Evolutionary conservation across 2,329 filamentous ascomycete genomes (phyloP), one percentile per base, ranked within the genome.

Genomic region (Claviceps digitariae): DNA sequence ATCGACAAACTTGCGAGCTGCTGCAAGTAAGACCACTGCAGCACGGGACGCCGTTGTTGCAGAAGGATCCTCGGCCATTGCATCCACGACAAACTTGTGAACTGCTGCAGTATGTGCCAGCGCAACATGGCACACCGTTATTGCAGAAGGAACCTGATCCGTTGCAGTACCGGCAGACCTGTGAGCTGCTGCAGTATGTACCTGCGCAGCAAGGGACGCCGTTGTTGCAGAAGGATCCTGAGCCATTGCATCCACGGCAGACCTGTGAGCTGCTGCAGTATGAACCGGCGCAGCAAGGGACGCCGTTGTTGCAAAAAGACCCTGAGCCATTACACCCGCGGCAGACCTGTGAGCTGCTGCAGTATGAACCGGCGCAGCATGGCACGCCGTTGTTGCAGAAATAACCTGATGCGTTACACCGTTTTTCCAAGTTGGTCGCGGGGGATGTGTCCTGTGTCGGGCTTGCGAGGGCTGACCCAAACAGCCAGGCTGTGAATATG

Each of bases 341-440:
- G 10, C 53, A 55, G 17, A 55, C 13, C 20, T 21, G 27, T 20
- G 38, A 46, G 44, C 31, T 53, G 45, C 50, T 55, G 54, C 56
- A 57, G 36, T 31, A 57, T 10, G 45, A 23, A 21, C 31, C 31
- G 25, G 2, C 36, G 54, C 56, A 57, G 46, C 54, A 57, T 2
- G 56, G 56, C 3, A 55, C 47, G 34, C 54, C 56, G n/a, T 50
- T 51, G 43, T 52, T 54, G 56, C 54, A 55, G 23, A 57, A 56
- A 12, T 48, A 44, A 10, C 57, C 53, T 51, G 45, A 43, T 2
- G 40, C 41, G 15, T 45, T 50, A 41, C 54, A 55, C 31, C 54
- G 54, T 34, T 53, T 55, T 10, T 51, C 34, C 25, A 53, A 15
- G 27, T 41, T 34, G 1, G 21, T 20, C 13, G 38, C 47, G 4